Evolutionary conservation across 352 stramenopile genomes (phyloP), one percentile per base, ranked within the genome.

Genomic region (Thalassiosira oceanica): DNA sequence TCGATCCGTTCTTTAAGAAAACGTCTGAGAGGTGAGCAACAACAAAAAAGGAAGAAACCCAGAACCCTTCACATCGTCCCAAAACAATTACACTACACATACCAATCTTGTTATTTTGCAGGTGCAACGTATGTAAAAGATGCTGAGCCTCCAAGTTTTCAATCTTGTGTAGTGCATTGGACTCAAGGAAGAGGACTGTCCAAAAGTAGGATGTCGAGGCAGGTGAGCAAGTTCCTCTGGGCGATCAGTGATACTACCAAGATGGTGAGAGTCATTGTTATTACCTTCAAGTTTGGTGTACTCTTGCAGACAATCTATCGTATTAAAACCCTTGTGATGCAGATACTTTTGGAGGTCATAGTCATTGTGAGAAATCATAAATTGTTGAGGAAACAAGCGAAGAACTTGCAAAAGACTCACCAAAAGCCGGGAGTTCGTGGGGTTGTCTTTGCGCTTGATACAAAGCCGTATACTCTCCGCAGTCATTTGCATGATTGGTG

Each of bases 101-200:
- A 61, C 94, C 92, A 60, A 98, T 96, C 21, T 95, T 70, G 51
- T 98, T 98, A 67, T 98, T 94, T 39, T 98, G 93, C 27, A 98
- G 75, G 56, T 97, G 97, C 2, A 98, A 83, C 21, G 91, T 94
- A 26, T 92, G 85, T 50, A 98, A 81, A 55, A 93, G 61, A 29
- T 74, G 95, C 53, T 95, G 89, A 37, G 91, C 63, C 45, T 94
- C 81, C 15, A 98, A 83, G 0, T 93, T 93, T 66, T 97, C 85
- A 65, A 98, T 97, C 16, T 83, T 86, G 11, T 15, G 78, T 21
- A 96, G 77, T 1, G 86, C 85, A 52, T 96, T 96, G 5, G 80
- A 92, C 74, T 96, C 91, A 28, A 96, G 90, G 85, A 87, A 96
- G 13, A 96, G 82, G n/a, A n/a, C n/a, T n/a, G n/a, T n/a, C n/a